Conservation (phyloP, 148 eudicot species). For the Oxyria digyna region DNA sequence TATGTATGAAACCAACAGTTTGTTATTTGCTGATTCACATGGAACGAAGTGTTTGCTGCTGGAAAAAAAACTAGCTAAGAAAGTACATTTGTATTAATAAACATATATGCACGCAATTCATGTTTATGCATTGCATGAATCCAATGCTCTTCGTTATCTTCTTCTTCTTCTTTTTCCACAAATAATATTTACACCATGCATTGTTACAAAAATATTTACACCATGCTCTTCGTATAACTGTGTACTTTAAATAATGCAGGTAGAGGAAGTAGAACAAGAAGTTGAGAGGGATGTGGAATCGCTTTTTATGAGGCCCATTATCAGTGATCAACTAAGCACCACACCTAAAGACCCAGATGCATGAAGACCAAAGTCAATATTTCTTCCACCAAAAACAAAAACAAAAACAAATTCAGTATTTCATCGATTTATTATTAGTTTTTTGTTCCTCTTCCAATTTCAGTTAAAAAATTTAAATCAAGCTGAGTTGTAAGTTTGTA, state of each 20-base stretch:
- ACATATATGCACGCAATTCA: no score
- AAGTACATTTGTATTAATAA: no score
- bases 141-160: not conserved
- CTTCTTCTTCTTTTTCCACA: not conserved
- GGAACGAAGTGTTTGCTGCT: no score
- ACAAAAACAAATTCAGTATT: not conserved
- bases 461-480: not conserved
- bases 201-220: not conserved
- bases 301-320: not conserved
- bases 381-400: no score
- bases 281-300: constrained; percentile 3
- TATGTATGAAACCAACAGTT: no score
- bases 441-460: not conserved
- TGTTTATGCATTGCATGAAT: not conserved
- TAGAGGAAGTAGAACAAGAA: not conserved
- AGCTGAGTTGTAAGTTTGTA: not conserved
- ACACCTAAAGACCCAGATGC: not conserved
- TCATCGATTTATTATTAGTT: not conserved
- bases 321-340: not conserved
- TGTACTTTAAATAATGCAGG: not conserved
- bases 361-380: no score
- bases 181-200: not conserved
- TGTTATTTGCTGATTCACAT: no score
- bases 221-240: not conserved
- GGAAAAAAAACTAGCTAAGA: no score